Percentiles rank a stretch among this genome's conserved stretches.
These are phyloP conservation scores for Capsella rubella DNA, from an alignment of 441 rosid species.

Conservation along the genomic window DNA sequence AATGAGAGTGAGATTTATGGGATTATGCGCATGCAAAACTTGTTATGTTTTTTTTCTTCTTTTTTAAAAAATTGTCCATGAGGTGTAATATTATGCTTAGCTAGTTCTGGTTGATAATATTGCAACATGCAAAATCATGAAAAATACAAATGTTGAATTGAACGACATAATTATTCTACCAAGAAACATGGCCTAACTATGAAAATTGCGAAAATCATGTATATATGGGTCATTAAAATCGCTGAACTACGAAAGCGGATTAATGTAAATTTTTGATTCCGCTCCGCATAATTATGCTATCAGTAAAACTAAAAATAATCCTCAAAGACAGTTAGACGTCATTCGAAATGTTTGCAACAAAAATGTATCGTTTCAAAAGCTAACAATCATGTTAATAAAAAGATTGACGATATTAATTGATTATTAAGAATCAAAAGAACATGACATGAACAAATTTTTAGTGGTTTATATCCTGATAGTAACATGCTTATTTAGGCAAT, in stretches of 20 bases:
- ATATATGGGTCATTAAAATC: not conserved
- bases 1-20: conserved; percentile 44
- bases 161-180: not conserved
- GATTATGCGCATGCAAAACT: conserved; percentile 62
- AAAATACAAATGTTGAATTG: not conserved
- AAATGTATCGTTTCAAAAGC: conserved; percentile 28
- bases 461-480: not conserved
- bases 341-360: conserved; percentile 4
- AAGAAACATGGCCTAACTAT: not conserved
- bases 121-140: conserved; percentile 19
- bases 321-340: not conserved
- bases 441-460: conserved; percentile 4
- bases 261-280: not conserved
- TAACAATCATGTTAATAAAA: conserved; percentile 24
- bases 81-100: conserved; percentile 14
- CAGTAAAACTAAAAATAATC: not conserved
- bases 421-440: conserved; percentile 17
- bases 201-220: not conserved
- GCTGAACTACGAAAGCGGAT: not conserved
- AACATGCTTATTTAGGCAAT: not conserved
- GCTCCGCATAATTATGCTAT: not conserved
- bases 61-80: not conserved
- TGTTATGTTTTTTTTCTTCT: not conserved
- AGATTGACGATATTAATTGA: conserved; percentile 21
- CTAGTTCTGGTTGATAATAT: conserved; percentile 14